Evolutionary conservation across 1,284 basidiomycete genomes (phyloP), one percentile per base, ranked within the genome.

Genomic region (Xerocomus minutiporus): DNA sequence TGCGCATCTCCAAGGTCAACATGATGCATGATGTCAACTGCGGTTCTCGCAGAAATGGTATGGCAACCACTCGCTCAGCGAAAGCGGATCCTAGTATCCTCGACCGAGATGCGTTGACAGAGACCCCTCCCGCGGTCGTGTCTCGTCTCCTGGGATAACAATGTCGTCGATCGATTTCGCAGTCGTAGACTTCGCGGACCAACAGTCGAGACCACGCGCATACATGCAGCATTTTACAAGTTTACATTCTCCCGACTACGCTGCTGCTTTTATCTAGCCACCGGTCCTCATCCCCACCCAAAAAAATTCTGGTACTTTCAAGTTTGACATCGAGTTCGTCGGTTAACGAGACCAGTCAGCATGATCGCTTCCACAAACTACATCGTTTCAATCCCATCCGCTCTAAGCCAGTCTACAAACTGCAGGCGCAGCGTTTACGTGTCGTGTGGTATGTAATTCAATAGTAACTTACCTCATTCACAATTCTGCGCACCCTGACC

Each of bases 271-370:
- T 26, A 42, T n/a, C 12, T 3, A 15, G 25, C 13, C 25, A 42
- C 23, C 15, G 12, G 2, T 20, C 20, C 20, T 26, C 13, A 20
- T 38, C n/a, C 32, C 23, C 13, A 11, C 26, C 15, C 26, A 12
- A 9, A 26, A 31, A 28, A 32, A 8, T 15, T 61, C 50, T 25
- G 26, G 38, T 15, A 35, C 20, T 23, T 13, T 41, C 8, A 26
- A 44, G 25, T 36, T 41, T 46, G 28, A 29, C 23, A 23, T 46
- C 3, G 28, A 17, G n/a, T 38, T 54, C 6, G 29, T 44, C 25
- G 26, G 41, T 35, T 55, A 48, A 40, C 41, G 23, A 26, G 36
- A 42, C 40, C 36, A 44, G 58, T 23, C 17, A 28, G 17, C 23
- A 47, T 43, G 20, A 20, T 20, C 31, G 9, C 36, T 38, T 57